Conservation (phyloP, 306 rosid species). For the Ammopiptanthus mongolicus region DNA sequence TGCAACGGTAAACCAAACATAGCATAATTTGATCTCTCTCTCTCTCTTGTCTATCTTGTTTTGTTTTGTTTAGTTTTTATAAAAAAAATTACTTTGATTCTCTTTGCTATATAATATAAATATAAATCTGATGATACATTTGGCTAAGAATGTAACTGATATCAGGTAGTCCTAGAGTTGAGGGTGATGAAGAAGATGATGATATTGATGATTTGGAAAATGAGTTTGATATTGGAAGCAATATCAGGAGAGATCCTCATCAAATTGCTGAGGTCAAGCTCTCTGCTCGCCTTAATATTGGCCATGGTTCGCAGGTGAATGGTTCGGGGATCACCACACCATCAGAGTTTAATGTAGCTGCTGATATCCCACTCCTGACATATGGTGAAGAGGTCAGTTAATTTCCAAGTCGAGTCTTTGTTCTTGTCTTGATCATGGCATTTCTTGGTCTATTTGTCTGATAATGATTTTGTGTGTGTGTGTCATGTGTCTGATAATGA, state of each 20-base stretch:
- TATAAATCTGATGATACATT: background rate
- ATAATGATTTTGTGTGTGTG: background rate
- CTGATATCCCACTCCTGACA: constrained; percentile 69
- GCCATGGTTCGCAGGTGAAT: constrained; percentile 45
- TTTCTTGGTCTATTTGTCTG: constrained; percentile 13
- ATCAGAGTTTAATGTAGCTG: constrained; percentile 51
- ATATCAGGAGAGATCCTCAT: constrained; percentile 42
- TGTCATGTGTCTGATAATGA: background rate
- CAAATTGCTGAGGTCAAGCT: constrained; percentile 53
- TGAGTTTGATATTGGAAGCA: constrained; percentile 68
- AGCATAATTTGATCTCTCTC: background rate
- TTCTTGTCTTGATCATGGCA: background rate
- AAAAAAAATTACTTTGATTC: no score
- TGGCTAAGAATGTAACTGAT: constrained; percentile 1
- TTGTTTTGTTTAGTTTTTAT: no score
- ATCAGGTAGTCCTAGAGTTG: constrained; percentile 80
- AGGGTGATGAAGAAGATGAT: constrained; percentile 91
- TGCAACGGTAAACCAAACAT: no score
- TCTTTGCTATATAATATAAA: background rate
- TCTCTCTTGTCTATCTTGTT: background rate
- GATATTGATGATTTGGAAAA: constrained; percentile 80
- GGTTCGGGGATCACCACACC: constrained; percentile 38
- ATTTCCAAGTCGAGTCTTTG: background rate
- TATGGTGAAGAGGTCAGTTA: constrained; percentile 65
- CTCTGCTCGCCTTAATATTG: constrained; percentile 54